Evolutionary conservation across 768 basidiomycete genomes (phyloP), one percentile per base, ranked within the genome.

Genomic region (Hygrocybe punicea): DNA sequence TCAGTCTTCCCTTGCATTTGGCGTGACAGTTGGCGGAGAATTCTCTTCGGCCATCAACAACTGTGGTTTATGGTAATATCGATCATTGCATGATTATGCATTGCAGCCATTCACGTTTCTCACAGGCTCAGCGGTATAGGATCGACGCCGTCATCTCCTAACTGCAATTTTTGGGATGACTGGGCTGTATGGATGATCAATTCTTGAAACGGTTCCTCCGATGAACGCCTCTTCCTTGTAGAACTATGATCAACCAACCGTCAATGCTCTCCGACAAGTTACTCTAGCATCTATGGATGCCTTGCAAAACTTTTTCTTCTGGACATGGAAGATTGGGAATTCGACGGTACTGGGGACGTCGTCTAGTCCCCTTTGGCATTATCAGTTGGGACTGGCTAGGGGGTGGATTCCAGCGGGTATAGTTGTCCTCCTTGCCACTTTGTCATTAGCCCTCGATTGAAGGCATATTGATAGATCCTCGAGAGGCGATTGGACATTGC

Each of bases 311-410:
- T 94, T 82, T 80, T 96, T 95, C 79, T 95, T 92, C 79, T 97
- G 93, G 93, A 93, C 91, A 1, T 96, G 91, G 91, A 93, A 92
- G 72, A 93, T 95, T 58, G 91, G 92, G 51, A 85, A 88, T 67
- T 92, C 90, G n/a, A 82, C 85, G 3, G 68, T 71, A 2, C 78
- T 82, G 42, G 85, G 84, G 29, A 84, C 81, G 25, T 84, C 89
- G 11, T 84, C 86, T 45, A 74, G 81, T 23, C 90, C 91, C 8
- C 81, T 88, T 61, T 96, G 94, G 93, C 85, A 90, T 53, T 97
- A 96, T 75, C 78, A 83, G 65, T 84, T 94, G 36, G 93, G 93
- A n/a, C 73, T 93, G 55, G 78, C 89, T 65, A 74, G 85, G 56
- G 93, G 93, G 7, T 97, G 91, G 89, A 84, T 96, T 66, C 93